Percentiles rank a stretch among this genome's conserved stretches.
Conservation (phyloP, 2,329 filamentous ascomycete species). For the Aspergillus costaricaensis region DNA sequence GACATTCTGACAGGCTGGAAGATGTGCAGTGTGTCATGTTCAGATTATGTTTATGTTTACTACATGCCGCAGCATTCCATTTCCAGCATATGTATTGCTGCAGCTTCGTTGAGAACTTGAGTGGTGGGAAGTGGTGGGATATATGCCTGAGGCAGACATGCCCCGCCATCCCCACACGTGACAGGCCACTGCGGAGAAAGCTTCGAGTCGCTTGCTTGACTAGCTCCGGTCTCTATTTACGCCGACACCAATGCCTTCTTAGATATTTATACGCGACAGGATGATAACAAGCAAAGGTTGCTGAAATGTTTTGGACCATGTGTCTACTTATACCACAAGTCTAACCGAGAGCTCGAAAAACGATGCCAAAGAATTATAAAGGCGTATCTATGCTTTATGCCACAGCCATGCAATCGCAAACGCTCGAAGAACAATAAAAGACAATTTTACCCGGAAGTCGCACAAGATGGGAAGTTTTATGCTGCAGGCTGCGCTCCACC, state of each 20-base stretch:
- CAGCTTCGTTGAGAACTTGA: background rate
- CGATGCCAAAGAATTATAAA: slow-evolving; percentile 1
- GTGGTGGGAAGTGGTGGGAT: background rate
- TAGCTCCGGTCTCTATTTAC: background rate
- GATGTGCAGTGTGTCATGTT: no score
- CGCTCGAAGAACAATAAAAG: background rate
- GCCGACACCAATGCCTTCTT: no score
- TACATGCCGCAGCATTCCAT: no score
- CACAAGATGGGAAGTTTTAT: background rate
- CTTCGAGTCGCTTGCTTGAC: background rate
- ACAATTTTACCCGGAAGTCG: background rate
- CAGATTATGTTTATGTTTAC: no score
- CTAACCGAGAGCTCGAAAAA: background rate
- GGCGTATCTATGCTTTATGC: background rate
- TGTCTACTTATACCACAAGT: background rate
- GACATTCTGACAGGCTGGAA: no score
- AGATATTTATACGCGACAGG: no score
- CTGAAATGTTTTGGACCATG: no score
- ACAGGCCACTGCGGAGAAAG: slow-evolving; percentile 5
- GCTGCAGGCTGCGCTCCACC: background rate
- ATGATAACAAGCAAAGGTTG: no score
- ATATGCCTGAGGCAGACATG: slow-evolving; percentile 6
- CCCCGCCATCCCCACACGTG: slow-evolving; percentile 21
- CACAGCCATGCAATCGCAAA: background rate
- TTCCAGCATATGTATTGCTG: background rate